A percentile compares a stretch with the other conserved stretches of the same genome.
These are phyloP conservation scores for Sugiyamaella chiloensis DNA, from an alignment of 805 yeast species.

Conservation along the genomic window DNA sequence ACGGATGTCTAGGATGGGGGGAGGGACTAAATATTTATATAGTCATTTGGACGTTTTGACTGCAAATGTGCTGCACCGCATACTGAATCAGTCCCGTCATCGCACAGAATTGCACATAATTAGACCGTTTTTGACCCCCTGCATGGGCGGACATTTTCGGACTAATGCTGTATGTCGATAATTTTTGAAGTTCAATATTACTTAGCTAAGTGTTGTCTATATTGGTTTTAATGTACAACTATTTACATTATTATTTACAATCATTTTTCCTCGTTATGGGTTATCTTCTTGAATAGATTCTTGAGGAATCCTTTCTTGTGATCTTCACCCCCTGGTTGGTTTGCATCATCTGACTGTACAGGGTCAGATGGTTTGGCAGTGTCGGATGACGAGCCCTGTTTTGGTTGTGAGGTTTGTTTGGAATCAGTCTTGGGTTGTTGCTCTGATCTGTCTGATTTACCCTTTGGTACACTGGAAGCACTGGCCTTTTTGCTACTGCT, in stretches of 20 bases:
- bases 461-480: slow-evolving; percentile 10
- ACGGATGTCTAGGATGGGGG: background rate
- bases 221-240: background rate
- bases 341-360: slow-evolving; percentile 9
- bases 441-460: slow-evolving; percentile 4
- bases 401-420: background rate
- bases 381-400: slow-evolving; percentile 8
- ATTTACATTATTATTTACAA: slow-evolving; percentile 12
- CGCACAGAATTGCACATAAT: slow-evolving; percentile 3
- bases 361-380: background rate
- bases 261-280: slow-evolving; percentile 26
- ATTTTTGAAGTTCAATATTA: too few species aligned
- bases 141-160: too few species aligned
- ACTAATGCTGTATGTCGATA: too few species aligned
- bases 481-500: too few species aligned
- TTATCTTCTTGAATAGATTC: slow-evolving; percentile 33
- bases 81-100: background rate
- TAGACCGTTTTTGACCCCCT: too few species aligned
- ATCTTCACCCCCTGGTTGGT: slow-evolving; percentile 13
- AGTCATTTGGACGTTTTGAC: too few species aligned
- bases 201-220: too few species aligned
- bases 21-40: background rate
- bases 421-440: background rate
- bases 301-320: slow-evolving; percentile 32
- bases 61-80: too few species aligned